These are phyloP conservation scores for Amauroascus niger DNA, from an alignment of 2,329 filamentous ascomycete species.

Conservation along the genomic window DNA sequence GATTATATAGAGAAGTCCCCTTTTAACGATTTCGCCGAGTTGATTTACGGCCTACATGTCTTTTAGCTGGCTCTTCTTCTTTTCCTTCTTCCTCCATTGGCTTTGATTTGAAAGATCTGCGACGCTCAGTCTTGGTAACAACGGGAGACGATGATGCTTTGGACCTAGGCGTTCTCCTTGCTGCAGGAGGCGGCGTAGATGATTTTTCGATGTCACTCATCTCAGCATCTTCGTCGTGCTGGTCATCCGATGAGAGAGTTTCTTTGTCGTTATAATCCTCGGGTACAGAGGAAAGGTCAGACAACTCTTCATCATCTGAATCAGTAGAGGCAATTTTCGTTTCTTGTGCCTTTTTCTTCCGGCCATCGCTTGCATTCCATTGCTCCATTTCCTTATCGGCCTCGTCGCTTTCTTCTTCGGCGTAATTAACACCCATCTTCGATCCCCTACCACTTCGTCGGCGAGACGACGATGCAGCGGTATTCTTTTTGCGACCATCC, in stretches of 20 bases:
- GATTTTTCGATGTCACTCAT: constrained; percentile 14
- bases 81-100: background rate
- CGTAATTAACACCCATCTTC: constrained; percentile 34
- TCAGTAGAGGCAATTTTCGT: constrained; percentile 7
- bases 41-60: background rate
- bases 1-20: background rate
- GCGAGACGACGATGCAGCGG: constrained; percentile 26
- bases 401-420: constrained; percentile 38
- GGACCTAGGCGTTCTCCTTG: background rate
- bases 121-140: background rate
- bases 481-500: constrained; percentile 30
- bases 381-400: constrained; percentile 37
- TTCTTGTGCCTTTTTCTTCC: constrained; percentile 17
- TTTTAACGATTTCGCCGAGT: background rate
- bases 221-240: constrained; percentile 8
- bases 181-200: constrained; percentile 3
- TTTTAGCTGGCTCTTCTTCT: background rate
- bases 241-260: constrained; percentile 15
- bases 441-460: constrained; percentile 34
- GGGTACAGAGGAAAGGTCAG: constrained; percentile 5
- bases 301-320: constrained; percentile 10
- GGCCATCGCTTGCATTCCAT: constrained; percentile 25
- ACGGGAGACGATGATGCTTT: background rate
- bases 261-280: constrained; percentile 31
- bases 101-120: background rate